phyloP scores from a whole-genome alignment of 768 basidiomycete species.

The Astraeus odoratus region DNA sequence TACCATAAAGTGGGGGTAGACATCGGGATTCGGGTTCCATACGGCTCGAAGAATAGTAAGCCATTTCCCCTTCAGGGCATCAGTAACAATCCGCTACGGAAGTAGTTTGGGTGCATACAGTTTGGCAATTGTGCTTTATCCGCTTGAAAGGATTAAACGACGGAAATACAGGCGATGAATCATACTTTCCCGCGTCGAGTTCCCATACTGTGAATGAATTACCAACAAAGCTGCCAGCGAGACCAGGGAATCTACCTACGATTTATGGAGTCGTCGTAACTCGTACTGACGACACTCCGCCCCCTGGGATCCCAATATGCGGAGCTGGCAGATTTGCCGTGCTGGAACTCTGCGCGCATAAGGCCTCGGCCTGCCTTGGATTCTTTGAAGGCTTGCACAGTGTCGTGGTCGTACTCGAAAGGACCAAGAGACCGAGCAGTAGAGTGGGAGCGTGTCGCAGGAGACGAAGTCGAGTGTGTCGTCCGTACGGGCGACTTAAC shows the following conservation, averaged over 20 bases:
- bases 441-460: constrained; percentile 2
- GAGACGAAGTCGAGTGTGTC: constrained; percentile 22
- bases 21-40: constrained; percentile 74
- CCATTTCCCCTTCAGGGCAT: constrained; percentile 63
- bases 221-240: constrained; percentile 6
- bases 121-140: constrained; percentile 73
- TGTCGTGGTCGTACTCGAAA: constrained; percentile 32
- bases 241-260: constrained; percentile 36
- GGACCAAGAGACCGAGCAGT: constrained; percentile 6
- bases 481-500: constrained; percentile 10
- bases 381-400: constrained; percentile 41
- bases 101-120: constrained; percentile 38
- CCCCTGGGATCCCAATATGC: constrained; percentile 86
- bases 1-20: constrained; percentile 80
- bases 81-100: background rate
- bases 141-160: constrained; percentile 57
- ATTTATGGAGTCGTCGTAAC: constrained; percentile 73
- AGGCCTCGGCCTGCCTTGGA: constrained; percentile 47
- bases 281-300: constrained; percentile 72
- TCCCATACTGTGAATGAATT: constrained; percentile 60
- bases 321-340: constrained; percentile 73
- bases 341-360: constrained; percentile 59
- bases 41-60: constrained; percentile 68
- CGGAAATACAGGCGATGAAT: constrained; percentile 43
- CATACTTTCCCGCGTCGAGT: constrained; percentile 44